phyloP scores from a whole-genome alignment of 2,329 filamentous ascomycete genomes.

The Cordyceps cateniannulata region DNA sequence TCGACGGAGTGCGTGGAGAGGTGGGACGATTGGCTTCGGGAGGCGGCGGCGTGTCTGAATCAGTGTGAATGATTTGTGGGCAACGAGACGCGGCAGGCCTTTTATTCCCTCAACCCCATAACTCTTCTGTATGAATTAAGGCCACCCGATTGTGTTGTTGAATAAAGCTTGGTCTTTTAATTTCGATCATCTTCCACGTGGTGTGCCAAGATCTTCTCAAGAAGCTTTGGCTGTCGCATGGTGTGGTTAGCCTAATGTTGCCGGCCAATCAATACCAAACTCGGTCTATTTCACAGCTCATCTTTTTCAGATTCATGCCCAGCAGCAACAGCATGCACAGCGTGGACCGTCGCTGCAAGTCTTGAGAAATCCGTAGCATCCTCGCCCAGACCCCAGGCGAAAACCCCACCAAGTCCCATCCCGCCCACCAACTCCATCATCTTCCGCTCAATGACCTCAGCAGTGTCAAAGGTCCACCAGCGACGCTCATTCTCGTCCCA shows the following conservation, averaged over 20 bases:
- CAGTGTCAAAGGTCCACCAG: conserved; percentile 72
- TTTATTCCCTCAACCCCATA: neutral
- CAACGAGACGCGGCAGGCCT: neutral
- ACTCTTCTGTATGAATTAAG: neutral
- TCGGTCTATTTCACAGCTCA: conserved; percentile 22
- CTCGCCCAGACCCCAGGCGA: conserved; percentile 70
- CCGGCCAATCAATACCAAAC: neutral
- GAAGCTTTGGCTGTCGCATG: neutral
- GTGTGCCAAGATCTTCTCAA: neutral
- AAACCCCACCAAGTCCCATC: conserved; percentile 59
- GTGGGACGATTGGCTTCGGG: neutral
- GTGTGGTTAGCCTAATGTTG: neutral
- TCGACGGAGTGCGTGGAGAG: conserved; percentile 2
- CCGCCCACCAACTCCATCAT: conserved; percentile 51
- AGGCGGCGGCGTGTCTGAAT: neutral
- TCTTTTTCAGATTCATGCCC: conserved; percentile 16
- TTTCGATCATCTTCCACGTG: neutral
- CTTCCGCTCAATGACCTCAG: conserved; percentile 53
- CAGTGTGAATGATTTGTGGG: conserved; percentile 5
- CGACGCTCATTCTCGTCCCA: conserved; percentile 52
- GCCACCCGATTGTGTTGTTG: neutral
- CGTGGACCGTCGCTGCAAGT: conserved; percentile 28
- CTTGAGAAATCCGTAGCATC: conserved; percentile 45
- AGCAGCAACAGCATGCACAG: conserved; percentile 15
- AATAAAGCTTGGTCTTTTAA: neutral